These are phyloP conservation scores for Coemansia sp. DNA, from an alignment of 192 early-diverging fungal genomes.

Conservation along the genomic window DNA sequence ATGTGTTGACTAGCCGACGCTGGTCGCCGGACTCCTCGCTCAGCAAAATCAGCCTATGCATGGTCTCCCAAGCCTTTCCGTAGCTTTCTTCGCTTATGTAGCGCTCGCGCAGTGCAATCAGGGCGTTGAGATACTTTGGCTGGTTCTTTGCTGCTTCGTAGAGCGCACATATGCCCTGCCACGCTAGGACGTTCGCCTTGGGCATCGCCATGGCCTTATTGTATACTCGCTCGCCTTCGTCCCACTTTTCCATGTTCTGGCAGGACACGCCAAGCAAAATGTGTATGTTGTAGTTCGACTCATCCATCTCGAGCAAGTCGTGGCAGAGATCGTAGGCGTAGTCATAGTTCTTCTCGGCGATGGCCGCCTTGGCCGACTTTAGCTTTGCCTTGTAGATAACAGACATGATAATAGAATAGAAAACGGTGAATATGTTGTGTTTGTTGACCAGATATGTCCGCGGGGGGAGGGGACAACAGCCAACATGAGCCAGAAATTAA, in stretches of 20 bases:
- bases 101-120: slow-evolving; percentile 27
- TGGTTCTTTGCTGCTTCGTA: slow-evolving; percentile 54
- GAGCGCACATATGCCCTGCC: slow-evolving; percentile 67
- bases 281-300: slow-evolving; percentile 46
- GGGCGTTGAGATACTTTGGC: slow-evolving; percentile 31
- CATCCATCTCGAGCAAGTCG: slow-evolving; percentile 52
- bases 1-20: slow-evolving; percentile 34
- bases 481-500: not conserved
- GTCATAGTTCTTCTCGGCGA: slow-evolving; percentile 48
- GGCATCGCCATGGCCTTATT: slow-evolving; percentile 60
- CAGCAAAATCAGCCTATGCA: slow-evolving; percentile 59
- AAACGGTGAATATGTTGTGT: not conserved
- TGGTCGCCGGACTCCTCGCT: slow-evolving; percentile 50
- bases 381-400: slow-evolving; percentile 56
- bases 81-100: slow-evolving; percentile 47
- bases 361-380: slow-evolving; percentile 50
- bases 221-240: slow-evolving; percentile 62
- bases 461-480: not conserved
- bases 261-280: slow-evolving; percentile 71
- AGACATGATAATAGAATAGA: slow-evolving; percentile 28
- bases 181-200: slow-evolving; percentile 62
- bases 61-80: slow-evolving; percentile 51
- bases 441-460: not conserved
- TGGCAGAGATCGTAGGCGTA: slow-evolving; percentile 53
- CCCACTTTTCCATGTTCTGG: slow-evolving; percentile 59